phyloP scores from a whole-genome alignment of 345 rosid genomes.

The Hypericum androsaemum region DNA sequence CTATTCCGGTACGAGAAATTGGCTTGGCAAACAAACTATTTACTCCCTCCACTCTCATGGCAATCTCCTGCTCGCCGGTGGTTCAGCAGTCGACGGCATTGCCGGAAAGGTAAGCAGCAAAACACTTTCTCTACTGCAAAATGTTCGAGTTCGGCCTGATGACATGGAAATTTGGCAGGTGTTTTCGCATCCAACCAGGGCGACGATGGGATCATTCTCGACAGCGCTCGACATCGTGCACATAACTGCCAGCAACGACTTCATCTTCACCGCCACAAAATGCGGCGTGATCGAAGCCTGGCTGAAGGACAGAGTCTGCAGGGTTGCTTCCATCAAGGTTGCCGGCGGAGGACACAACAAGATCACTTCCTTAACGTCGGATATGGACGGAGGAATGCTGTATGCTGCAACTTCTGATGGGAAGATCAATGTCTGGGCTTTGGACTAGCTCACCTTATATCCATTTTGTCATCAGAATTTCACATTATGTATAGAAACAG shows the following conservation, averaged over 20 bases:
- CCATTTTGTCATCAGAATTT: no score
- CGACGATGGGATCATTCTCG: constrained; percentile 27
- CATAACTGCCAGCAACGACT: constrained; percentile 34
- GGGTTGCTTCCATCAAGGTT: constrained; percentile 28
- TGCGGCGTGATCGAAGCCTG: constrained; percentile 49
- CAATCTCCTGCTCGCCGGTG: constrained; percentile 33
- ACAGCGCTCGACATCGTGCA: constrained; percentile 32
- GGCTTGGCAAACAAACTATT: constrained; percentile 44
- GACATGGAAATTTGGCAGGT: constrained; percentile 24
- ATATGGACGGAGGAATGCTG: constrained; percentile 39
- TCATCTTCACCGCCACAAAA: constrained; percentile 46
- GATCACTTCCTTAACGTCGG: constrained; percentile 31
- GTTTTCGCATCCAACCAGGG: constrained; percentile 27
- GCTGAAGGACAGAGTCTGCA: constrained; percentile 32
- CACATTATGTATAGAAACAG: no score
- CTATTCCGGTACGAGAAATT: constrained; percentile 42
- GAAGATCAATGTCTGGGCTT: constrained; percentile 52
- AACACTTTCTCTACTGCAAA: neutral
- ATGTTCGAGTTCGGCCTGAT: neutral
- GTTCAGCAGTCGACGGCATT: constrained; percentile 42
- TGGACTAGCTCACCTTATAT: constrained; percentile 25
- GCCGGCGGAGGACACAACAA: constrained; percentile 26
- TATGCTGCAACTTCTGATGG: constrained; percentile 53
- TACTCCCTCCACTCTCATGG: constrained; percentile 30
- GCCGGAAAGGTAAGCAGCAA: constrained; percentile 39